Conservation (phyloP, 305 asterid genomes). For the Fraxinus greggii region DNA sequence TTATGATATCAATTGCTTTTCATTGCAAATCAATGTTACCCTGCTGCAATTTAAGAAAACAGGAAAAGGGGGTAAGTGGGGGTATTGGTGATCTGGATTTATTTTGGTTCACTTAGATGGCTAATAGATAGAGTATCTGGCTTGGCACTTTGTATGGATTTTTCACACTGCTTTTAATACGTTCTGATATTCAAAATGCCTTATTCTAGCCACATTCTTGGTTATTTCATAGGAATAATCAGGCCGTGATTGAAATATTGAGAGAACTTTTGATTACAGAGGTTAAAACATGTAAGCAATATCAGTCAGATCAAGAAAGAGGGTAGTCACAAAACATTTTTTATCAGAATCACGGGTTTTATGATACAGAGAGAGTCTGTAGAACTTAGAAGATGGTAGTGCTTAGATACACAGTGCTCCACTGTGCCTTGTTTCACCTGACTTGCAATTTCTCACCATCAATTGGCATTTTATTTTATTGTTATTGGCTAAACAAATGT, state of each 20-base stretch:
- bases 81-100: constrained; percentile 17
- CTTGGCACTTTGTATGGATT: background rate
- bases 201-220: background rate
- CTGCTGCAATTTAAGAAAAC: background rate
- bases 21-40: constrained; percentile 19
- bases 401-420: background rate
- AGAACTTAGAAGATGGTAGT: background rate
- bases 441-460: background rate
- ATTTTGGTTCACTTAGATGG: constrained; percentile 17
- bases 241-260: background rate
- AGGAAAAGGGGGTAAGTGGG: background rate
- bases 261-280: background rate
- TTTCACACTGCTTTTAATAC: constrained; percentile 7
- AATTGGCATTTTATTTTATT: background rate
- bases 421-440: background rate
- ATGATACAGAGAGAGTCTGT: background rate
- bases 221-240: constrained; percentile 9
- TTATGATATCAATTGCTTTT: constrained; percentile 26
- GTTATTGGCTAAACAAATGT: background rate
- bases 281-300: constrained; percentile 3
- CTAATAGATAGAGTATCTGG: constrained; percentile 16
- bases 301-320: background rate
- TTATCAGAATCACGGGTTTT: background rate
- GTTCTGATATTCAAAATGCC: constrained; percentile 15
- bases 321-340: background rate